Evolutionary conservation across 495 filamentous ascomycete species (phyloP).

Genomic region (Chaetomium fimeti): DNA sequence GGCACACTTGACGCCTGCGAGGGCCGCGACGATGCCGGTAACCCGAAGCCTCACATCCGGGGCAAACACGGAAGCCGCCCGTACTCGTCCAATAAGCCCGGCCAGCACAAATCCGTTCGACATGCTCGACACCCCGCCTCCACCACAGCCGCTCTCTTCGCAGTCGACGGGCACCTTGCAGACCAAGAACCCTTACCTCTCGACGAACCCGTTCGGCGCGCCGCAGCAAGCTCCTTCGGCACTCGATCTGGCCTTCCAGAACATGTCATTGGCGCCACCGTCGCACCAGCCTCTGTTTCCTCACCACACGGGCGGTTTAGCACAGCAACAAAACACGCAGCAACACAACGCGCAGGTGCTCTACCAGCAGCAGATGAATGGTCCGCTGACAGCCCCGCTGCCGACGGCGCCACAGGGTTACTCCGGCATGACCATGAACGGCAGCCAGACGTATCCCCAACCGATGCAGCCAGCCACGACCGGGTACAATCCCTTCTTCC

Average conservation of each 20-base stretch:
- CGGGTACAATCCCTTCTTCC: slow-evolving; percentile 67
- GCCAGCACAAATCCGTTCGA: slow-evolving; percentile 71
- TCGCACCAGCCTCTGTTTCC: slow-evolving; percentile 67
- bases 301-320: slow-evolving; percentile 76
- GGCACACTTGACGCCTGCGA: slow-evolving; percentile 38
- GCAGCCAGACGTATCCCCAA: slow-evolving; percentile 49
- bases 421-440: slow-evolving; percentile 41
- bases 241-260: slow-evolving; percentile 68
- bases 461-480: slow-evolving; percentile 38
- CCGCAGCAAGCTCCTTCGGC: slow-evolving; percentile 45
- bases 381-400: slow-evolving; percentile 61
- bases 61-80: slow-evolving; percentile 33
- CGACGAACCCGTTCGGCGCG: slow-evolving; percentile 52
- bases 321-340: slow-evolving; percentile 53
- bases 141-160: slow-evolving; percentile 53
- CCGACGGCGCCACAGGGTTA: slow-evolving; percentile 56
- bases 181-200: slow-evolving; percentile 52
- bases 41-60: slow-evolving; percentile 48
- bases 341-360: slow-evolving; percentile 44
- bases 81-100: slow-evolving; percentile 38
- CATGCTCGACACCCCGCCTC: slow-evolving; percentile 43
- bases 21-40: slow-evolving; percentile 35
- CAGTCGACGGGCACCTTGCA: slow-evolving; percentile 58
- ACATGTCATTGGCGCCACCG: slow-evolving; percentile 62
- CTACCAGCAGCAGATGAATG: slow-evolving; percentile 57